These are phyloP conservation scores for Sophora flavescens DNA, from an alignment of 306 rosid species.

Conservation along the genomic window DNA sequence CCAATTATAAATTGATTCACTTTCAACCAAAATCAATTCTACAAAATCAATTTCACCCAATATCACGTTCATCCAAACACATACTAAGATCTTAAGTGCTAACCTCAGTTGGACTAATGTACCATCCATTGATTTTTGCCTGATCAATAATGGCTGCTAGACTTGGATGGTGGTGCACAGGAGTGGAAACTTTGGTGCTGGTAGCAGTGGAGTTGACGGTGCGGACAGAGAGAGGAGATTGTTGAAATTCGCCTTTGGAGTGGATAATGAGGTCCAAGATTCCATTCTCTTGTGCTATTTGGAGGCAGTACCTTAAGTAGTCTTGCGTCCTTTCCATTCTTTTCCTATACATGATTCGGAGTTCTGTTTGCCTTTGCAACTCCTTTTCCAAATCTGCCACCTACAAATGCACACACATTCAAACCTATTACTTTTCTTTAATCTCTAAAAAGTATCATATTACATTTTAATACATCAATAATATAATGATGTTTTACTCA, in stretches of 20 bases:
- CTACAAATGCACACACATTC: conserved; percentile 32
- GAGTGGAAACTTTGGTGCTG: conserved; percentile 45
- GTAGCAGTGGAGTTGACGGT: neutral
- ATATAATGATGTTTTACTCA: too few species aligned
- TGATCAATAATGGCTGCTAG: conserved; percentile 55
- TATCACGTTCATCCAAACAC: too few species aligned
- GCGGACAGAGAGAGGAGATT: conserved; percentile 35
- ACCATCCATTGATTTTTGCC: conserved; percentile 79
- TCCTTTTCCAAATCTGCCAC: conserved; percentile 70
- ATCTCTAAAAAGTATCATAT: too few species aligned
- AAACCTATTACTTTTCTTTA: neutral
- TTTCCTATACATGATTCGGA: conserved; percentile 47
- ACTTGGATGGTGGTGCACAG: conserved; percentile 44
- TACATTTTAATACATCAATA: too few species aligned
- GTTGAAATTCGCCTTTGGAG: conserved; percentile 42
- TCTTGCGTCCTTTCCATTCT: conserved; percentile 66
- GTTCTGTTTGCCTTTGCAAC: conserved; percentile 65
- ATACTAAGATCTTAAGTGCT: neutral
- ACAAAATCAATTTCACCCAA: too few species aligned
- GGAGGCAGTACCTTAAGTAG: conserved; percentile 72
- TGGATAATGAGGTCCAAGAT: conserved; percentile 54
- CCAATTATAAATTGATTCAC: too few species aligned
- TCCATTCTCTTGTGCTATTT: conserved; percentile 82
- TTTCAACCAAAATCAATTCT: too few species aligned
- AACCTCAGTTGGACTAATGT: conserved; percentile 72